These are phyloP conservation scores for Pontederia crassipes DNA, from an alignment of 176 grass and related monocot species.

Conservation along the genomic window DNA sequence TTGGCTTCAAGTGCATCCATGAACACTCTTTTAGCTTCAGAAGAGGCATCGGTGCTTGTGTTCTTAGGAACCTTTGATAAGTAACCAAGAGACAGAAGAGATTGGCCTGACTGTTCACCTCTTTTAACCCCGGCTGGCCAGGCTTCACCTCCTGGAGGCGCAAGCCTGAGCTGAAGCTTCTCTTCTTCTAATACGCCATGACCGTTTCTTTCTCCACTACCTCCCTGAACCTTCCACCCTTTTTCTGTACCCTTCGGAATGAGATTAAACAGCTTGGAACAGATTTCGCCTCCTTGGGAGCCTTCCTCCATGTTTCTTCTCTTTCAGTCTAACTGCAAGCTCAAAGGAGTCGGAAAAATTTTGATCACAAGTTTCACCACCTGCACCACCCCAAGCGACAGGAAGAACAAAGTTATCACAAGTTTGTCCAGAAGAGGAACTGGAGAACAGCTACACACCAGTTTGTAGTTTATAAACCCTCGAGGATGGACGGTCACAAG, in stretches of 20 bases:
- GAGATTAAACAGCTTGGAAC: neutral
- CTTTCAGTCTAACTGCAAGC: too few species aligned
- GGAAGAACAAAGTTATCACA: too few species aligned
- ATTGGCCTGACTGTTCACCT: neutral
- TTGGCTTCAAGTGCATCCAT: neutral
- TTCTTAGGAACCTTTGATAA: slow-evolving; percentile 7
- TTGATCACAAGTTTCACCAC: too few species aligned
- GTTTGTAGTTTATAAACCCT: too few species aligned
- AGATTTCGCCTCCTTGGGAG: neutral
- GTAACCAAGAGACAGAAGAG: slow-evolving; percentile 6
- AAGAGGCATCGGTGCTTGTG: slow-evolving; percentile 2
- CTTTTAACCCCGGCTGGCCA: slow-evolving; percentile 1
- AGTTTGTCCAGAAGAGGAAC: too few species aligned
- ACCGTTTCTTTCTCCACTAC: neutral
- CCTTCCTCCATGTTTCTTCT: neutral
- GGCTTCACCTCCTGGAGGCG: slow-evolving; percentile 4
- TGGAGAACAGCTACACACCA: too few species aligned
- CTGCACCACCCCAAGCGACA: too few species aligned
- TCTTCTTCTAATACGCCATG: neutral
- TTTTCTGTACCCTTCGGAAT: neutral
- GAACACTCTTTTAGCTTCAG: slow-evolving; percentile 13
- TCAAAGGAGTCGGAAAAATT: too few species aligned
- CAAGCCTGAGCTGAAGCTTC: slow-evolving; percentile 16
- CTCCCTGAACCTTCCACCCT: neutral
- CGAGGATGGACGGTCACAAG: too few species aligned